Evolutionary conservation across 495 filamentous ascomycete genomes (phyloP).

Genomic region (Tricharina praecox): DNA sequence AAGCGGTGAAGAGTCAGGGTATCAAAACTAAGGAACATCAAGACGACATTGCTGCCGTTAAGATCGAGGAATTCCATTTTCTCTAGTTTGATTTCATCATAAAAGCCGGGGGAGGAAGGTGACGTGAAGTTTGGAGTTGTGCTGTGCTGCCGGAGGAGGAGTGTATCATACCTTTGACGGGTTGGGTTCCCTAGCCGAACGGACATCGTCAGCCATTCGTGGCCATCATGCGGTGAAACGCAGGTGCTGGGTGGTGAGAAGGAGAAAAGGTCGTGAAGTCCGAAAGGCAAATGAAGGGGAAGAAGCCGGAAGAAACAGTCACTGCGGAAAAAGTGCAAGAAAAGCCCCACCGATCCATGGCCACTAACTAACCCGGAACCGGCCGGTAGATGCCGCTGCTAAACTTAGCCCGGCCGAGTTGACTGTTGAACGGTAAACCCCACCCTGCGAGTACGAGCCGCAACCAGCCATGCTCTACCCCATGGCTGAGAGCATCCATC

Average conservation of each 20-base stretch:
- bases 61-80: constrained; percentile 9
- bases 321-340: too few species aligned
- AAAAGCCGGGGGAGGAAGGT: not conserved
- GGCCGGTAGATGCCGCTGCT: too few species aligned
- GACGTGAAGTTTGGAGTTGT: too few species aligned
- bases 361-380: too few species aligned
- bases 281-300: not conserved
- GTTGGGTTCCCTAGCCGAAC: not conserved
- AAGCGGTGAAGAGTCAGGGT: constrained; percentile 6
- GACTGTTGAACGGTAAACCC: too few species aligned
- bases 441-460: too few species aligned
- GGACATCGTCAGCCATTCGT: not conserved
- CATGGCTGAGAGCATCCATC: too few species aligned
- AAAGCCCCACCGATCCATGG: too few species aligned
- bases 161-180: constrained; percentile 1
- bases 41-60: constrained; percentile 3
- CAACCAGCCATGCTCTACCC: too few species aligned
- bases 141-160: too few species aligned
- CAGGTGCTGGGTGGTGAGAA: not conserved
- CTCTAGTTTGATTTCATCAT: constrained; percentile 6
- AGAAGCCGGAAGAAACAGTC: too few species aligned
- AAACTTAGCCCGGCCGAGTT: too few species aligned
- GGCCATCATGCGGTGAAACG: not conserved
- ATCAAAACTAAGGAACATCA: constrained; percentile 2
- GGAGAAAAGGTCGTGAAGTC: not conserved